A percentile compares a stretch with the other conserved stretches of the same genome.
Evolutionary conservation across 371 early-diverging fungal genomes (phyloP).

Genomic region (Funneliformis caledonium): DNA sequence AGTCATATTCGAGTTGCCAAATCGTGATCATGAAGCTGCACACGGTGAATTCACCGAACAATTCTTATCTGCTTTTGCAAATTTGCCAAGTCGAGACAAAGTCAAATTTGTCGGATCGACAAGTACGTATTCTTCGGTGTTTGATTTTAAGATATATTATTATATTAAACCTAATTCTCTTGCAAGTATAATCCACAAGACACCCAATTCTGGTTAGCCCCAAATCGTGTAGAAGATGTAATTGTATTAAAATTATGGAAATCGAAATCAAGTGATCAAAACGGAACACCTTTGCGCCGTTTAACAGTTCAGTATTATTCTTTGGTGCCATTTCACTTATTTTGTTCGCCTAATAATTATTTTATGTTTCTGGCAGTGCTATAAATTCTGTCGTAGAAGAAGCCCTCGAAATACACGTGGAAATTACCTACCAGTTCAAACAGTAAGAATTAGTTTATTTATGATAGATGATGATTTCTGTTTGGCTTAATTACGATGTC

Average conservation of each 20-base stretch:
- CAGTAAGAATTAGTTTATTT: constrained; percentile 2
- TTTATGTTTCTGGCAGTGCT: constrained; percentile 11
- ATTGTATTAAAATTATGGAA: constrained; percentile 9
- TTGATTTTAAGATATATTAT: not conserved
- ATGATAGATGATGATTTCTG: not conserved
- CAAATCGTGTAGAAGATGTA: constrained; percentile 9
- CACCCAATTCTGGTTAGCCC: constrained; percentile 11
- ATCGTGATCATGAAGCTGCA: not conserved
- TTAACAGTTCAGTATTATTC: constrained; percentile 20
- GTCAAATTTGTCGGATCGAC: no score
- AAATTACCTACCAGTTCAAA: not conserved
- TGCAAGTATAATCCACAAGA: constrained; percentile 5
- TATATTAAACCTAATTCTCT: constrained; percentile 3
- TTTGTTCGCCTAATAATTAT: not conserved
- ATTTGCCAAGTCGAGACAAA: not conserved
- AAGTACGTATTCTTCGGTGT: not conserved
- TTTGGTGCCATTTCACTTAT: not conserved
- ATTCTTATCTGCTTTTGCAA: not conserved
- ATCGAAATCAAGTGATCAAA: not conserved
- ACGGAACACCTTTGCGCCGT: not conserved
- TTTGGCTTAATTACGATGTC: not conserved
- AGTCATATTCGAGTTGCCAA: constrained; percentile 7
- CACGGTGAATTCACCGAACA: not conserved
- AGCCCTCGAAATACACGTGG: not conserved
- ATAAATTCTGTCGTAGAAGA: constrained; percentile 18